Evolutionary conservation across 352 stramenopile species (phyloP).

Genomic region (Globisporangium carolinianum): DNA sequence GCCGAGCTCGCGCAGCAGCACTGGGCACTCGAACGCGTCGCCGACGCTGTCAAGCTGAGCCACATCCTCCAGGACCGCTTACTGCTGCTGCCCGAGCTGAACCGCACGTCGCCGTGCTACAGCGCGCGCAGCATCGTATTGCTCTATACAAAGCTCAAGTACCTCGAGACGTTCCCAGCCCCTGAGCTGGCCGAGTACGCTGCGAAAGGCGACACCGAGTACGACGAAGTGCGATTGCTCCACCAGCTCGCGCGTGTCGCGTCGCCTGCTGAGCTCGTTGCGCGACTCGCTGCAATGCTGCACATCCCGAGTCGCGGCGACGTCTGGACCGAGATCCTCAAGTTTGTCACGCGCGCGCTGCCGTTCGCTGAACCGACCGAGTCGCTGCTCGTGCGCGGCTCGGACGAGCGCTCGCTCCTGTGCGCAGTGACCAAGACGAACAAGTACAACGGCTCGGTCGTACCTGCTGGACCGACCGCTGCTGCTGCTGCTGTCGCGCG

Average conservation of each 20-base stretch:
- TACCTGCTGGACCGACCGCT: constrained; percentile 21
- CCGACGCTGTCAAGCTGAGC: constrained; percentile 59
- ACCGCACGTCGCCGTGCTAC: constrained; percentile 77
- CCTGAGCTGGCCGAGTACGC: constrained; percentile 55
- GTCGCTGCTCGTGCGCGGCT: constrained; percentile 74
- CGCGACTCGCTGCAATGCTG: constrained; percentile 51
- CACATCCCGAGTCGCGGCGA: constrained; percentile 69
- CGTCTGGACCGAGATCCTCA: constrained; percentile 69
- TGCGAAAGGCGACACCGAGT: constrained; percentile 35
- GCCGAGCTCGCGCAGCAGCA: constrained; percentile 22
- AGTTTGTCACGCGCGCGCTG: constrained; percentile 66
- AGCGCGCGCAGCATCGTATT: constrained; percentile 69
- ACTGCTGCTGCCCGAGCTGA: constrained; percentile 67
- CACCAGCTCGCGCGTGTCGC: constrained; percentile 50
- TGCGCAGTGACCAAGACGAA: constrained; percentile 76
- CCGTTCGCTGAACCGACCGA: constrained; percentile 83
- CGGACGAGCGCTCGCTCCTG: constrained; percentile 78
- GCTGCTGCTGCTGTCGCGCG: constrained; percentile 40
- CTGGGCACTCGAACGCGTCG: constrained; percentile 33
- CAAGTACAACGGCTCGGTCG: constrained; percentile 85
- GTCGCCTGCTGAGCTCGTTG: constrained; percentile 56
- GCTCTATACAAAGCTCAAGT: constrained; percentile 82
- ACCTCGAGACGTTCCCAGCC: constrained; percentile 66
- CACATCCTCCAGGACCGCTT: constrained; percentile 63
- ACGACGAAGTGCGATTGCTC: constrained; percentile 63